phyloP scores from a whole-genome alignment of 2,329 filamentous ascomycete species.

The Venturiaceae sp. region DNA sequence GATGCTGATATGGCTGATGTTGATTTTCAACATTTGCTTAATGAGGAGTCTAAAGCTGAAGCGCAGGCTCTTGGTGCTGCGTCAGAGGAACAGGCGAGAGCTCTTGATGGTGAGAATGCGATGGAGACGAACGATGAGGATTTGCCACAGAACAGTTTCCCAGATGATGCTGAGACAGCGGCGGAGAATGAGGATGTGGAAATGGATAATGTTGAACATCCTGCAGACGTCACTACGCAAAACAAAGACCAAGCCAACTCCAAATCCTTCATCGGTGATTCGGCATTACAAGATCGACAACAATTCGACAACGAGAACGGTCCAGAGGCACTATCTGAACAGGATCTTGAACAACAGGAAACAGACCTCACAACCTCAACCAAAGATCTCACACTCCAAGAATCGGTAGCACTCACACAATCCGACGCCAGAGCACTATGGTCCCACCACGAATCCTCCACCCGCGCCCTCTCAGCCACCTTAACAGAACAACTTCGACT shows the following conservation, averaged over 20 bases:
- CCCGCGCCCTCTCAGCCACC: constrained; percentile 76
- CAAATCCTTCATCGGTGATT: constrained; percentile 28
- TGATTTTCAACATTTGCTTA: constrained; percentile 89
- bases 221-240: constrained; percentile 20
- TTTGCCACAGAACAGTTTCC: constrained; percentile 31
- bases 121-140: constrained; percentile 25
- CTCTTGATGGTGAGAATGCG: constrained; percentile 63
- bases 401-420: constrained; percentile 32
- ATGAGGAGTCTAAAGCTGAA: constrained; percentile 74
- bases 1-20: constrained; percentile 64
- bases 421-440: constrained; percentile 63
- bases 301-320: constrained; percentile 16
- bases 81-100: constrained; percentile 74
- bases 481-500: constrained; percentile 91
- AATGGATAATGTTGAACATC: constrained; percentile 14
- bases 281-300: constrained; percentile 17
- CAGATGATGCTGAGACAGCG: background rate
- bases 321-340: background rate
- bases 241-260: constrained; percentile 38
- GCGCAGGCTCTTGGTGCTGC: constrained; percentile 86
- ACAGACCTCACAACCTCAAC: constrained; percentile 57
- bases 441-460: constrained; percentile 74
- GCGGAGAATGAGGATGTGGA: background rate
- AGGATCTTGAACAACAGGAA: constrained; percentile 14
- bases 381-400: constrained; percentile 30